Base-by-base conservation (phyloP, 148 eudicot species). In the Agrostemma githago region DNA sequence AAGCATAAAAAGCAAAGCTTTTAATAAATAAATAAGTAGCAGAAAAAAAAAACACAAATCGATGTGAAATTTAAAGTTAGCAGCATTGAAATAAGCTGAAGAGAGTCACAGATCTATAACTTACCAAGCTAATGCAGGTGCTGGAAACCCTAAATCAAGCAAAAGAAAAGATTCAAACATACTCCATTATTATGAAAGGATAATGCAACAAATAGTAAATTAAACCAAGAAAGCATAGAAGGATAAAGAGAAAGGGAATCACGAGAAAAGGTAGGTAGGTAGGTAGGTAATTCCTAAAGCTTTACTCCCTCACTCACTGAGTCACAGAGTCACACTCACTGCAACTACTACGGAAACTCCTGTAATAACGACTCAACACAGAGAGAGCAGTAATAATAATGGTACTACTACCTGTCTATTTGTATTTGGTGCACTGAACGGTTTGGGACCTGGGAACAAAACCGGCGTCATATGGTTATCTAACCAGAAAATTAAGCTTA, bases 101-200 rank as follows among this genome's bases (percentile, higher is more conserved):
- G 15, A 11, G 64, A 72, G 3, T 34, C 62, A 69, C 77, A 83
- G 86, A 83, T 83, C 86, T 78, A 68, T 44, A 10, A 75, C 82
- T 81, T 69, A 80, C 84, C 79, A 65, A 78, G 61, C 77, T 58
- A 74, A 75, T 74, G 77, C 72, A 72, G 75, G 34, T 67, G 64
- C 34, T 19, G 10, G 62, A 68, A 63, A 67, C 86, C 74, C 81
- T 72, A 78, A 83, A 83, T 83, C 86, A 77, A 77, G 62, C 77
- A 72, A 70, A 75, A 41, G 78, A 71, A 38, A 19, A 19, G 67
- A 62, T 20, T 61, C 15, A 73, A 42, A 3, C n/a, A 40, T 62
- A 2, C 56, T 10, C 14, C 11, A 48, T 48, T 48, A 10, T 38
- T 10, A 37, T n/a, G 37, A 63, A 10, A 37, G 68, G 11, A 17